Evolutionary conservation across 2,329 filamentous ascomycete genomes (phyloP), one percentile per base, ranked within the genome.

Genomic region (Coniella vitis): DNA sequence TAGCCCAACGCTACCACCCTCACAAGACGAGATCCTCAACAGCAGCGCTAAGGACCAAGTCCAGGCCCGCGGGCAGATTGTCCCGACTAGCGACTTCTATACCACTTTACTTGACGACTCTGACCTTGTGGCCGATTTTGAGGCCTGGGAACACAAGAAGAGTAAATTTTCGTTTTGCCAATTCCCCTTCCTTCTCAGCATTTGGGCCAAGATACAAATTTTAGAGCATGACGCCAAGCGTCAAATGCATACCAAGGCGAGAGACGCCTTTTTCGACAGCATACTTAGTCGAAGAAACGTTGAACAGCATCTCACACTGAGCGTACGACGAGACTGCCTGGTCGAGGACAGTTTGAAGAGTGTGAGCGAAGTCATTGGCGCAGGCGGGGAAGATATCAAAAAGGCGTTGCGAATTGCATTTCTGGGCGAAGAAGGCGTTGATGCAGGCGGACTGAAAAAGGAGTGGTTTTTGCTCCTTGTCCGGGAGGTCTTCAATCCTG

Each of bases 401-500:
- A 96, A 95, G 64, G 87, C 86, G 0, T 70, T 96, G 22, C 81
- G 86, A 16, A 93, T 96, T 52, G 83, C 86, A 52, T 96, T 96
- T 57, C 74, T 78, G 29, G 90, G 88, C 29, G 90, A 96, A 67
- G 90, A 96, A 65, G 90, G 90, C 4, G 83, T 95, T 44, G 90
- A 96, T 68, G 89, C 86, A 4, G 90, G 90, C 34, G 90, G 90
- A 0, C 72, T 95, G 48, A 81, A 89, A 49, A 96, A 96, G 65
- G 90, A 96, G 67, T 96, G 90, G 90, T 96, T 96, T 62, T 69
- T 95, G 44, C 76, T 95, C 51, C 76, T 96, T 19, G 83, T 93
- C 42, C 77, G 90, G 57, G 90, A 96, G 61, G 84, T 96, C 29
- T 95, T 95, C 66, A 90, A 94, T 59, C 89, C 89, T 3, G 82